phyloP scores from a whole-genome alignment of 768 basidiomycete genomes.

The Dendrothele bispora region DNA sequence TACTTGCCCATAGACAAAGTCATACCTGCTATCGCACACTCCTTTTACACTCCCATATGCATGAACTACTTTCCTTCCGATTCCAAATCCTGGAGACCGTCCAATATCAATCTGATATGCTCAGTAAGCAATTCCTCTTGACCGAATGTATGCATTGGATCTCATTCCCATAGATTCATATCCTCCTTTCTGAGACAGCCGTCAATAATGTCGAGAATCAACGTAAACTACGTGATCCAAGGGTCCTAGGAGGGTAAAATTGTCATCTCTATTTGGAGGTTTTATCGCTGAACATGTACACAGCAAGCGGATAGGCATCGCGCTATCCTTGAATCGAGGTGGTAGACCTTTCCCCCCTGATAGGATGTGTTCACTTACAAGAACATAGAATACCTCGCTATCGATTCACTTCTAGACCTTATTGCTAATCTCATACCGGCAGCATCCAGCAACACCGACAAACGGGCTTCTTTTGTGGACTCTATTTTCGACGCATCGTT shows the following conservation, averaged over 20 bases:
- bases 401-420: slow-evolving; percentile 57
- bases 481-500: slow-evolving; percentile 46
- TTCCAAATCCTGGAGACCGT: slow-evolving; percentile 9
- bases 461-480: slow-evolving; percentile 47
- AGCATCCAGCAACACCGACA: slow-evolving; percentile 31
- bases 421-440: slow-evolving; percentile 58
- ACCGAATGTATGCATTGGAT: slow-evolving; percentile 18
- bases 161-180: slow-evolving; percentile 43
- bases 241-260: slow-evolving; percentile 51
- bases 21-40: slow-evolving; percentile 25
- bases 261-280: neutral
- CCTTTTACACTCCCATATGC: slow-evolving; percentile 30
- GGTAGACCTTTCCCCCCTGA: neutral
- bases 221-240: slow-evolving; percentile 41
- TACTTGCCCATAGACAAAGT: slow-evolving; percentile 29
- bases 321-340: slow-evolving; percentile 51
- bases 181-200: slow-evolving; percentile 49
- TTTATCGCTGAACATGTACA: neutral
- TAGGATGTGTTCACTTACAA: neutral
- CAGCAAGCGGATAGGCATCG: slow-evolving; percentile 48
- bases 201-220: slow-evolving; percentile 41
- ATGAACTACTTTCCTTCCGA: slow-evolving; percentile 34
- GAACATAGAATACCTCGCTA: slow-evolving; percentile 49
- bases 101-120: slow-evolving; percentile 27
- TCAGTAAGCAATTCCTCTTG: slow-evolving; percentile 17